phyloP scores from a whole-genome alignment of 2,329 filamentous ascomycete genomes.

The Arthrobotrys iridis region DNA sequence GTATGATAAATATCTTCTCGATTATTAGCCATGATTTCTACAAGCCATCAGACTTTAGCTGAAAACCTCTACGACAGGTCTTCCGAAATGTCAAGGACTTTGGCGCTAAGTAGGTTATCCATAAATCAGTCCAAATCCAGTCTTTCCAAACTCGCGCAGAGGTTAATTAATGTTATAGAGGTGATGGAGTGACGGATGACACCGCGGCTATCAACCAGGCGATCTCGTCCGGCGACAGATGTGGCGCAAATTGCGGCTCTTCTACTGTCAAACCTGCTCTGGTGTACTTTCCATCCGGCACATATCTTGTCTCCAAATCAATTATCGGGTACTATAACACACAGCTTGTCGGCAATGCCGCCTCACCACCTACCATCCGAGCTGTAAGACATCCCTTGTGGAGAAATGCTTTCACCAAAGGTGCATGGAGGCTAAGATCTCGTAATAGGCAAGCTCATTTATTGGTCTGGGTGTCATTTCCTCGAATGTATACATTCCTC shows the following conservation, averaged over 20 bases:
- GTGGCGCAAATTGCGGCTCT: conserved; percentile 73
- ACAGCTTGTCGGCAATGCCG: conserved; percentile 54
- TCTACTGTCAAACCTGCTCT: conserved; percentile 54
- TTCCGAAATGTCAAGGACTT: not conserved
- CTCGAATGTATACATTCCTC: conserved; percentile 79
- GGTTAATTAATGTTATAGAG: too few species aligned
- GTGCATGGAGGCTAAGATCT: not conserved
- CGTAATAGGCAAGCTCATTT: conserved; percentile 76
- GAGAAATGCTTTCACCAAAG: not conserved
- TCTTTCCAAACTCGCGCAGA: too few species aligned
- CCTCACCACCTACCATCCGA: conserved; percentile 61
- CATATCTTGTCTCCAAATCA: conserved; percentile 56
- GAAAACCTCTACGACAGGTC: not conserved
- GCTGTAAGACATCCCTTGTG: too few species aligned
- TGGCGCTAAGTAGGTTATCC: conserved; percentile 37
- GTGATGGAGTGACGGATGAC: conserved; percentile 60
- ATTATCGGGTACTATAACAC: conserved; percentile 49
- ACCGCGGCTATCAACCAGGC: conserved; percentile 60
- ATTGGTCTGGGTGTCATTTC: conserved; percentile 89
- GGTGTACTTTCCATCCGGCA: conserved; percentile 58
- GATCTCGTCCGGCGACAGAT: conserved; percentile 78
- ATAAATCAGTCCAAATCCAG: too few species aligned
- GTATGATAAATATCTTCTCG: not conserved
- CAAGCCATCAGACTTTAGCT: not conserved
- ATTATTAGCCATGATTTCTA: not conserved